A percentile compares a stretch with the other conserved stretches of the same genome.
Evolutionary conservation across 108 stramenopile species (phyloP).

Genomic region (Nitzschia palea): DNA sequence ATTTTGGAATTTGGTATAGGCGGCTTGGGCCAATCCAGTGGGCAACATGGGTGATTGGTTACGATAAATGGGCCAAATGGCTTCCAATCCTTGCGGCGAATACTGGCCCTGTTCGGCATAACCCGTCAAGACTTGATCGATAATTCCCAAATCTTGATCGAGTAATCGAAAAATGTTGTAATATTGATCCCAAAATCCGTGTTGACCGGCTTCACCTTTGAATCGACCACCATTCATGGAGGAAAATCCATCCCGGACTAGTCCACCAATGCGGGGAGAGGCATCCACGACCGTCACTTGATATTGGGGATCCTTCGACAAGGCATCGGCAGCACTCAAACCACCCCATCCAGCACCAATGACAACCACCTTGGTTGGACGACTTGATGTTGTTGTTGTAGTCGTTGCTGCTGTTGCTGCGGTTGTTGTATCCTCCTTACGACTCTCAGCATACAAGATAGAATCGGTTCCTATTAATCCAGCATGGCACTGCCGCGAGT

Average conservation of each 20-base stretch:
- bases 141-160: conserved; percentile 21
- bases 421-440: too few relatives aligned
- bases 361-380: conserved; percentile 50
- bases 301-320: conserved; percentile 23
- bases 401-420: neutral
- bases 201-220: conserved; percentile 74
- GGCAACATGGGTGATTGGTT: conserved; percentile 37
- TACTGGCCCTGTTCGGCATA: conserved; percentile 81
- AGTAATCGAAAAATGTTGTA: conserved; percentile 68
- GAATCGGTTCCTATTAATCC: too few relatives aligned
- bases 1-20: conserved; percentile 60
- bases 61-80: conserved; percentile 73
- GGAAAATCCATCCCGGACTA: conserved; percentile 76
- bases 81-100: conserved; percentile 66
- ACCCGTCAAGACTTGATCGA: conserved; percentile 51
- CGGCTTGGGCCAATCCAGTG: conserved; percentile 69
- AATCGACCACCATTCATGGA: conserved; percentile 37
- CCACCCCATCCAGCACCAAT: conserved; percentile 88
- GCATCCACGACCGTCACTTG: conserved; percentile 76
- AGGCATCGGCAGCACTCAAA: conserved; percentile 66
- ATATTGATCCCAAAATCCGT: conserved; percentile 86
- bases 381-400: neutral
- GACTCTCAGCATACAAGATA: too few relatives aligned
- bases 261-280: conserved; percentile 63
- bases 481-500: too few relatives aligned